A percentile compares a stretch with the other conserved stretches of the same genome.
Evolutionary conservation across 2,329 filamentous ascomycete species (phyloP).

Genomic region (Penicillium paneum): DNA sequence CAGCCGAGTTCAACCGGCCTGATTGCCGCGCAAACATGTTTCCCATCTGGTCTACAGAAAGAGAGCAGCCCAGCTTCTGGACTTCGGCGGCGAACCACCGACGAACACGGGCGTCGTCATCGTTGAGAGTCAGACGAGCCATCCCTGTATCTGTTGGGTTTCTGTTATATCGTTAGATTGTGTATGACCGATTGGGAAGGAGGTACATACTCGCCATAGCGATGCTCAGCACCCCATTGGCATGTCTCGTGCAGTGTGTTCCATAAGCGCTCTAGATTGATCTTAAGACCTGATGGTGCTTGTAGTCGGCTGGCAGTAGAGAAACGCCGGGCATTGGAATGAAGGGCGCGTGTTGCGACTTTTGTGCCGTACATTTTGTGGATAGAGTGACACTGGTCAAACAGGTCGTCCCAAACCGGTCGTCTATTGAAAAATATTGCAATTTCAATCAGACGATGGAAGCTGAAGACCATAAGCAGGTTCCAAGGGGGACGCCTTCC

Average conservation of each 20-base stretch:
- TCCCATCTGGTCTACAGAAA: conserved; percentile 62
- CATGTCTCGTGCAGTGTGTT: conserved; percentile 33
- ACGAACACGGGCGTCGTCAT: conserved; percentile 63
- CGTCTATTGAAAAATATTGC: not conserved
- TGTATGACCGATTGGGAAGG: not conserved
- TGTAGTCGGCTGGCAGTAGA: conserved; percentile 13
- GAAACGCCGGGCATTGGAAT: conserved; percentile 9
- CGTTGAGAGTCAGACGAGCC: conserved; percentile 66
- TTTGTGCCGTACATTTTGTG: conserved; percentile 11
- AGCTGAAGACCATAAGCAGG: not conserved
- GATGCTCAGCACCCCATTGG: conserved; percentile 31
- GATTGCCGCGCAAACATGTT: conserved; percentile 31
- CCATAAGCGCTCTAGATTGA: conserved; percentile 29
- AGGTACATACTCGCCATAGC: conserved; percentile 28
- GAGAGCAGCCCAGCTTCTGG: conserved; percentile 58
- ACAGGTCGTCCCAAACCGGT: not conserved
- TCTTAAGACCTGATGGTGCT: conserved; percentile 22
- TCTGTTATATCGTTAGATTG: conserved; percentile 7
- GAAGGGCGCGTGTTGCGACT: conserved; percentile 6
- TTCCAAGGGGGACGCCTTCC: conserved; percentile 15
- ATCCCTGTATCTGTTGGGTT: conserved; percentile 53
- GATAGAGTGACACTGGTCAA: not conserved
- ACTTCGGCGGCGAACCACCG: conserved; percentile 67
- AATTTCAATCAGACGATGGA: not conserved
- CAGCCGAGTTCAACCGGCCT: conserved; percentile 16